Evolutionary conservation across 169 alveolate genomes (phyloP).

Genomic region (Toxoplasma gondii): DNA sequence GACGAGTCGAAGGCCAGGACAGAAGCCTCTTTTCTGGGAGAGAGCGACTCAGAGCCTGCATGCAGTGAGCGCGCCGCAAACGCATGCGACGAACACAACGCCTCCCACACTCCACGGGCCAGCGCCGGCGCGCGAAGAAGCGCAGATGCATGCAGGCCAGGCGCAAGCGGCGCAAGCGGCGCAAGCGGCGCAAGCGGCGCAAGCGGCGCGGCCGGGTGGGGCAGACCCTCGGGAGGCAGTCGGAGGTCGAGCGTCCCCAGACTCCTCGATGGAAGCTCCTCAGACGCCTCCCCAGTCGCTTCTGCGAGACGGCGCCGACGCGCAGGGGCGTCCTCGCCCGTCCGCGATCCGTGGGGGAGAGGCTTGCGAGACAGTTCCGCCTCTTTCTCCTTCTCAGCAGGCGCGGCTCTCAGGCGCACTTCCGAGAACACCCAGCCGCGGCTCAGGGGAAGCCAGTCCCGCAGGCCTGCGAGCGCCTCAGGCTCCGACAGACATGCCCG

Average conservation of each 20-base stretch:
- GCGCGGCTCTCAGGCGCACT: too few species aligned
- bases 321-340: background rate
- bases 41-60: background rate
- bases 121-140: background rate
- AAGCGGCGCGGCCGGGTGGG: background rate
- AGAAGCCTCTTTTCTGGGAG: background rate
- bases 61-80: background rate
- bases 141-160: background rate
- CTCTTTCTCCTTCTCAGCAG: background rate
- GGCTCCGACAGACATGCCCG: too few species aligned
- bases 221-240: background rate
- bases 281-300: slow-evolving; percentile 22
- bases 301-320: background rate
- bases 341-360: background rate
- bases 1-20: background rate
- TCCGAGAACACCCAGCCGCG: too few species aligned
- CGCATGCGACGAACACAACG: background rate
- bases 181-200: background rate
- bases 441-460: too few species aligned
- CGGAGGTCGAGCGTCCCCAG: background rate
- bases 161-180: background rate
- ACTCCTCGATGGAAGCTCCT: background rate
- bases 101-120: background rate
- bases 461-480: too few species aligned
- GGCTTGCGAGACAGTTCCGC: background rate